Evolutionary conservation across 176 grass and related monocot genomes (phyloP).

Genomic region (Oryza australiensis): DNA sequence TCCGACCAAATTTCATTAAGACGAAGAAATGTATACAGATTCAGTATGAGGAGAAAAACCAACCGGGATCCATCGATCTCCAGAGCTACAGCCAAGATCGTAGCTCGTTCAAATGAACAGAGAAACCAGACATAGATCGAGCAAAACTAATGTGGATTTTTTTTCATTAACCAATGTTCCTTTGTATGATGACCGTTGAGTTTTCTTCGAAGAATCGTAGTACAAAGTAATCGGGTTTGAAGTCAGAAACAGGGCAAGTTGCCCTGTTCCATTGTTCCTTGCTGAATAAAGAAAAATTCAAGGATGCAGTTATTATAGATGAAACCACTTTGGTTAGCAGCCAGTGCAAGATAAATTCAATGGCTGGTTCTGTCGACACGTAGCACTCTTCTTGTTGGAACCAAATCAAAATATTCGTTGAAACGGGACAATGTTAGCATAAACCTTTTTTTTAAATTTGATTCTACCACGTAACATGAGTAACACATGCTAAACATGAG

Average conservation of each 20-base stretch:
- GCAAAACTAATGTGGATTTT: background rate
- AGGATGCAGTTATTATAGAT: background rate
- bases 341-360: background rate
- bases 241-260: background rate
- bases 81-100: too few relatives aligned
- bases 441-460: background rate
- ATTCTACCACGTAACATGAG: background rate
- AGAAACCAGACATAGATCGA: too few relatives aligned
- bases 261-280: background rate
- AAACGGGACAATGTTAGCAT: background rate
- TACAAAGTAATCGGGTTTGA: background rate
- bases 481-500: constrained; percentile 34
- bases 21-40: too few relatives aligned
- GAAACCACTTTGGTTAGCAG: background rate
- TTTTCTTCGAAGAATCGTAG: background rate
- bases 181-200: background rate
- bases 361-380: background rate
- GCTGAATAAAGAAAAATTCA: background rate
- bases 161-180: background rate
- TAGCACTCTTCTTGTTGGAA: constrained; percentile 9
- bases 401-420: background rate
- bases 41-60: too few relatives aligned
- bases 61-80: too few relatives aligned
- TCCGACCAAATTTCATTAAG: too few relatives aligned
- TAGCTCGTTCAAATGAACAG: background rate